Conservation (phyloP, 306 rosid genomes). For the Urtica urens region DNA sequence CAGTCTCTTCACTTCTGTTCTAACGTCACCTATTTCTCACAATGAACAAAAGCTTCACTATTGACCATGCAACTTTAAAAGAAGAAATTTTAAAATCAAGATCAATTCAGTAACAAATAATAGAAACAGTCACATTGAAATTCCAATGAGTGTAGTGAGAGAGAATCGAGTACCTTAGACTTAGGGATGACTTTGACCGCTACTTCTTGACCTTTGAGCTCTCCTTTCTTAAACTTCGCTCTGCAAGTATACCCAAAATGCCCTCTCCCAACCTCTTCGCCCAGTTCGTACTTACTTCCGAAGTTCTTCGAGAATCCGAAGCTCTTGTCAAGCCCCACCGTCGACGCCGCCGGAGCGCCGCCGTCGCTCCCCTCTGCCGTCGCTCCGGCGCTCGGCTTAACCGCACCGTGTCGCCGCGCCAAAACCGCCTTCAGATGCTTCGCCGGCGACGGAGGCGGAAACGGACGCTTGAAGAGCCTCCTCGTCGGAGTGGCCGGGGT, state of each 20-base stretch:
- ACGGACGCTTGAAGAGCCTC: conserved; percentile 52
- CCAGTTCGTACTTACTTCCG: conserved; percentile 58
- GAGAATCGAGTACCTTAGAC: conserved; percentile 45
- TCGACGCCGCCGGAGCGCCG: conserved; percentile 25
- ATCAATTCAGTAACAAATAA: too few relatives aligned
- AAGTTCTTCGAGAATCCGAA: conserved; percentile 83
- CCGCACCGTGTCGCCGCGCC: conserved; percentile 67
- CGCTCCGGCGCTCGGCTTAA: conserved; percentile 64
- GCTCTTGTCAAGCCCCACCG: conserved; percentile 57
- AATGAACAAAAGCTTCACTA: too few relatives aligned
- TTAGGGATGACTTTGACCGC: conserved; percentile 93
- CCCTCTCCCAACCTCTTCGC: conserved; percentile 84
- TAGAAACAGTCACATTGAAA: too few relatives aligned
- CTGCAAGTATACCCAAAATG: conserved; percentile 81
- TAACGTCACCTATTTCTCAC: too few relatives aligned
- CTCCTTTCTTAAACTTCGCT: conserved; percentile 62
- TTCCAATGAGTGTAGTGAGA: too few relatives aligned
- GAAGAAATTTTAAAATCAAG: too few relatives aligned
- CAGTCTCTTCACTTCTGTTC: too few relatives aligned
- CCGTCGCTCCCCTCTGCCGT: conserved; percentile 58
- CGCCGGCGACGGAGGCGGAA: conserved; percentile 90
- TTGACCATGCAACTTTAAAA: too few relatives aligned
- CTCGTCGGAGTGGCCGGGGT: conserved; percentile 41
- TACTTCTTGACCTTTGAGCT: conserved; percentile 52
- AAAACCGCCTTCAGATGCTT: conserved; percentile 65